Evolutionary conservation across 2,329 filamentous ascomycete genomes (phyloP).

Genomic region (Berkeleyomyces rouxiae): DNA sequence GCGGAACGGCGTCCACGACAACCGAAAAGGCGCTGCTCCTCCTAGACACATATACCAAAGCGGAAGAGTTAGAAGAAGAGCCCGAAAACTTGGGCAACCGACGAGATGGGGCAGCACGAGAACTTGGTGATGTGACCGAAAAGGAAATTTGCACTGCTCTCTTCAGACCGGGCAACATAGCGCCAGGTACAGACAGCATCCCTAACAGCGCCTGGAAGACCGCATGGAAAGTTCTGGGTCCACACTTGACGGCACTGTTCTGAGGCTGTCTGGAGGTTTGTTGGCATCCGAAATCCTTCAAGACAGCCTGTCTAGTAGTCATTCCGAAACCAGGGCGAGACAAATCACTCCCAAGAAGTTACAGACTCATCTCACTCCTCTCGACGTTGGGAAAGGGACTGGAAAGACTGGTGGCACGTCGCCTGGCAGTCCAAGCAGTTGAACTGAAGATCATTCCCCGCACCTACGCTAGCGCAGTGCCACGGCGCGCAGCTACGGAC

Average conservation of each 20-base stretch:
- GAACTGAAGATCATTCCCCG: no score
- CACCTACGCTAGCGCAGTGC: no score
- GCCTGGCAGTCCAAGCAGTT: no score
- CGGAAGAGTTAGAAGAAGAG: no score
- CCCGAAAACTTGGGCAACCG: no score
- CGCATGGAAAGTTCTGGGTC: background rate
- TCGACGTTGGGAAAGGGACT: background rate
- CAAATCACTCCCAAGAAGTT: background rate
- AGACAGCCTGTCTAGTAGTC: background rate
- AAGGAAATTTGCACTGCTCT: background rate
- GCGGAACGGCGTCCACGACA: background rate
- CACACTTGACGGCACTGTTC: background rate
- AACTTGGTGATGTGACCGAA: no score
- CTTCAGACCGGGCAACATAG: background rate
- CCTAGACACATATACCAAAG: background rate
- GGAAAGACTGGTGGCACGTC: no score
- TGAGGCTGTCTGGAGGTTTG: background rate
- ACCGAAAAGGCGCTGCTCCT: background rate
- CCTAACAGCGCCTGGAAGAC: background rate
- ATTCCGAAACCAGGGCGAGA: background rate
- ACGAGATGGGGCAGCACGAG: no score
- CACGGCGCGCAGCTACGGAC: no score
- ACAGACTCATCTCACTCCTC: background rate
- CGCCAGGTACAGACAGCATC: background rate
- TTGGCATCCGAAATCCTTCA: background rate